Conservation (phyloP, 805 yeast species). For the Spathaspora boniae region DNA sequence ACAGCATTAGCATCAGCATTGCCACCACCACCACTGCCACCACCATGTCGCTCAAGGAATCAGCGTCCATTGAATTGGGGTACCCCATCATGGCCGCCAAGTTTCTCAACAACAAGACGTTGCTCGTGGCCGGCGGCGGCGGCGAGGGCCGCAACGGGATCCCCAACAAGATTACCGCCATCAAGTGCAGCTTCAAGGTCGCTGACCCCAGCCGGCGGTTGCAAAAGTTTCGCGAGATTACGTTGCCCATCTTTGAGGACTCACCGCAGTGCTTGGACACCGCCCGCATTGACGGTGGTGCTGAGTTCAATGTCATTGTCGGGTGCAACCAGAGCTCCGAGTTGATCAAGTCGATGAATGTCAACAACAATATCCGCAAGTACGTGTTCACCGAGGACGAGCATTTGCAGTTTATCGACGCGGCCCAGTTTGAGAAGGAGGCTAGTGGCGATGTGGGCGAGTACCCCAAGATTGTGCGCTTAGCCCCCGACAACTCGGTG, state of each 20-base stretch:
- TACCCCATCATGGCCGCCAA: constrained; percentile 82
- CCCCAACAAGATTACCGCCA: constrained; percentile 74
- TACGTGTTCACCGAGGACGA: constrained; percentile 54
- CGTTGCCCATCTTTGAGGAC: constrained; percentile 64
- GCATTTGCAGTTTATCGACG: constrained; percentile 56
- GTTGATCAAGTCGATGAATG: constrained; percentile 51
- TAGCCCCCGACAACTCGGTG: constrained; percentile 56
- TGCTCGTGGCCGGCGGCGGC: constrained; percentile 89
- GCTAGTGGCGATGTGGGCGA: constrained; percentile 40
- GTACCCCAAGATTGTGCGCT: constrained; percentile 59
- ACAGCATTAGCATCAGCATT: no score
- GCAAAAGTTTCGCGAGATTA: constrained; percentile 61
- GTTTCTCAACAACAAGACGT: constrained; percentile 55
- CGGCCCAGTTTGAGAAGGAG: constrained; percentile 55
- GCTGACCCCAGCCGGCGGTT: constrained; percentile 38
- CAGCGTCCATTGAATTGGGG: constrained; percentile 44
- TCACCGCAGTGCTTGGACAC: constrained; percentile 83
- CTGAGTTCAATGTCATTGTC: constrained; percentile 50
- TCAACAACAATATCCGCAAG: constrained; percentile 71
- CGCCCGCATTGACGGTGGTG: constrained; percentile 22
- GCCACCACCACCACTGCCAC: background rate
- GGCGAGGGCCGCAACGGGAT: constrained; percentile 91
- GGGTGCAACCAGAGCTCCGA: constrained; percentile 74
- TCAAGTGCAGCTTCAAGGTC: constrained; percentile 53
- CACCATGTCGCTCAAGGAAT: constrained; percentile 30